These are phyloP conservation scores for Pyrus communis DNA, from an alignment of 306 rosid species.

Conservation along the genomic window DNA sequence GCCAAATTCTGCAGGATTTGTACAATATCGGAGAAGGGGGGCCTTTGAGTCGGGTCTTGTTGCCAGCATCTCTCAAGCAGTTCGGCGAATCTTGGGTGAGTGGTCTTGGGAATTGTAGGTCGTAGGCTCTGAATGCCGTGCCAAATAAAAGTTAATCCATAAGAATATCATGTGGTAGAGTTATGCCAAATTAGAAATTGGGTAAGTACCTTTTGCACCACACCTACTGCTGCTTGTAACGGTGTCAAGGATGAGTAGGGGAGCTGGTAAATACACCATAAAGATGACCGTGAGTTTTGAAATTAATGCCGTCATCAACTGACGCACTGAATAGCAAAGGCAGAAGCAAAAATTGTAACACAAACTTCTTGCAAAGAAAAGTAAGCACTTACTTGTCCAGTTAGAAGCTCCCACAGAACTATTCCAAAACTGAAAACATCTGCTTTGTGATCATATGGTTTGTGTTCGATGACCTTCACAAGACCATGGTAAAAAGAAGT, in stretches of 20 bases:
- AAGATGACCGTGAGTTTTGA: conserved; percentile 5
- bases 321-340: neutral
- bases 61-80: conserved; percentile 89
- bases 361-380: neutral
- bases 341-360: neutral
- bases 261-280: conserved; percentile 46
- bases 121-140: conserved; percentile 56
- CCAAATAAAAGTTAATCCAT: conserved; percentile 10
- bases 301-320: neutral
- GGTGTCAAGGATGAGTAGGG: conserved; percentile 87
- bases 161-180: neutral
- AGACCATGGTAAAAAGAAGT: conserved; percentile 4
- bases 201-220: conserved; percentile 82
- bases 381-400: conserved; percentile 68
- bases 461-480: conserved; percentile 94
- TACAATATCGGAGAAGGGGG: conserved; percentile 62
- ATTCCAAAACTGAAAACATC: conserved; percentile 96
- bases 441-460: conserved; percentile 94
- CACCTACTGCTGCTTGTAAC: conserved; percentile 98
- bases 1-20: conserved; percentile 62
- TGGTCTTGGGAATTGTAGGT: conserved; percentile 68
- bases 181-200: conserved; percentile 4
- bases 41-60: conserved; percentile 71
- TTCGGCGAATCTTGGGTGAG: conserved; percentile 63
- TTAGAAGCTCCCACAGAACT: conserved; percentile 92